These are phyloP conservation scores for Uronychia binucleata DNA, from an alignment of 73 alveolate species.

Conservation along the genomic window DNA sequence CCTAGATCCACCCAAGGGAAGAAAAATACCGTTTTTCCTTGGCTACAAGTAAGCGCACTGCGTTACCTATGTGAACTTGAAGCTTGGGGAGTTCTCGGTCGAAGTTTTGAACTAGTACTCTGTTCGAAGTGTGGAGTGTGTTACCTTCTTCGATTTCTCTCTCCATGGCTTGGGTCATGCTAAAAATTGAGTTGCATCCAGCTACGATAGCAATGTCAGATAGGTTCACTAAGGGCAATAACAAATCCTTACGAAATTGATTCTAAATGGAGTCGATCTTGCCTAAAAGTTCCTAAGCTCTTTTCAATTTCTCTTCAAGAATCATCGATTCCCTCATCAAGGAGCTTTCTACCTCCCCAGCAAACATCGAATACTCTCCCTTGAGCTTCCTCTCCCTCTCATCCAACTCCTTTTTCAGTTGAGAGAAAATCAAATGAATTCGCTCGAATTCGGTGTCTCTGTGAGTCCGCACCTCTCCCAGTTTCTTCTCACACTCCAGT, in stretches of 20 bases:
- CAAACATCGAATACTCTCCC: background rate
- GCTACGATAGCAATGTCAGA: background rate
- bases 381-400: background rate
- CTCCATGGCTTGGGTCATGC: background rate
- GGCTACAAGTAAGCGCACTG: background rate
- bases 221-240: background rate
- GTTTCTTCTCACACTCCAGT: background rate
- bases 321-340: background rate
- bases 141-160: background rate
- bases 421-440: background rate
- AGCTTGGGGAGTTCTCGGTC: background rate
- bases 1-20: background rate
- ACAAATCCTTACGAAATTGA: background rate
- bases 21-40: background rate
- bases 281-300: background rate
- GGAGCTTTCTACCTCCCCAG: background rate
- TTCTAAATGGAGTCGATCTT: background rate
- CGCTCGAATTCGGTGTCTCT: background rate
- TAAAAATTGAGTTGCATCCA: background rate
- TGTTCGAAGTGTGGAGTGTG: background rate
- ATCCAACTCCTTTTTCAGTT: background rate
- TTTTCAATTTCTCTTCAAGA: background rate
- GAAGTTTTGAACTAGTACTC: background rate
- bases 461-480: background rate
- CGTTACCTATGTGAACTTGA: background rate